phyloP scores from a whole-genome alignment of 2,329 filamentous ascomycete genomes.

The Hymenoscyphus albidus region DNA sequence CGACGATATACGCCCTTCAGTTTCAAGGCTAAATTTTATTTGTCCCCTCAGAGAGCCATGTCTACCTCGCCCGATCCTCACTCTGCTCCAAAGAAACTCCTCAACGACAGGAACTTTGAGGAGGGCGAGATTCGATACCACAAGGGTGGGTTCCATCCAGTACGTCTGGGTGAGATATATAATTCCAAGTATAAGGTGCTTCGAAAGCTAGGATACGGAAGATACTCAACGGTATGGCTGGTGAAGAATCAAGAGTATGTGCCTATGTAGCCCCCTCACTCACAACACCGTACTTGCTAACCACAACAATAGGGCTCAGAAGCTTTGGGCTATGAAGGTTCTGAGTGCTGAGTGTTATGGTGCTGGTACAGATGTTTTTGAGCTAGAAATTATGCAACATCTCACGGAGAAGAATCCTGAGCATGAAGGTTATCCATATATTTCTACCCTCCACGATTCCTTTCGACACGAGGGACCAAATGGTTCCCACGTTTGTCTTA shows the following conservation, averaged over 20 bases:
- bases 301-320: background rate
- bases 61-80: background rate
- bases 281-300: background rate
- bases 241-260: background rate
- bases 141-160: background rate
- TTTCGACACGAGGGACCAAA: background rate
- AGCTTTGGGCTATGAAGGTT: background rate
- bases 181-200: background rate
- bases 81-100: too few relatives aligned
- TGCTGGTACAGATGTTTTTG: background rate
- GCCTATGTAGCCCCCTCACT: background rate
- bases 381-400: slow-evolving; percentile 1
- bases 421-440: background rate
- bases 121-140: background rate
- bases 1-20: too few relatives aligned
- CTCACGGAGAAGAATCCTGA: background rate
- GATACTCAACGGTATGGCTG: slow-evolving; percentile 6
- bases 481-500: background rate
- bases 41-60: too few relatives aligned
- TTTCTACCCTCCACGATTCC: background rate
- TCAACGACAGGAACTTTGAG: background rate
- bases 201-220: slow-evolving; percentile 6
- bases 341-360: background rate
- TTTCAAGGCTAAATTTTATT: too few relatives aligned
- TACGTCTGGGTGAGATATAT: slow-evolving; percentile 2